phyloP scores from a whole-genome alignment of 495 filamentous ascomycete species.

The Ascobolus immersus region DNA sequence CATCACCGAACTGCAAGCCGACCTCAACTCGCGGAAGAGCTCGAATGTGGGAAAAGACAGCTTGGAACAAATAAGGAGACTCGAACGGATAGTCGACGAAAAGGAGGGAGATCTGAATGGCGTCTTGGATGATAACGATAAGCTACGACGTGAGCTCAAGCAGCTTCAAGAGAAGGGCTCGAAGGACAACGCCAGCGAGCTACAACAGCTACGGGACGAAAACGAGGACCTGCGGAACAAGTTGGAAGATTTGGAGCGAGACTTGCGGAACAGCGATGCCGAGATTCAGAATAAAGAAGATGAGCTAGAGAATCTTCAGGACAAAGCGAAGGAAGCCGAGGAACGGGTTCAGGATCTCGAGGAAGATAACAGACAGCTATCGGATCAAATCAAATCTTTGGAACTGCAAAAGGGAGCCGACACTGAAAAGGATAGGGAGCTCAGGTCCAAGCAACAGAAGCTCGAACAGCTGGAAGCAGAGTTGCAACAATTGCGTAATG shows the following conservation, averaged over 20 bases:
- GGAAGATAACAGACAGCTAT: not conserved
- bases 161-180: constrained; percentile 36
- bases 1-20: constrained; percentile 44
- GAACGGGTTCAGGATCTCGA: constrained; percentile 5
- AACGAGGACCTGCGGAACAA: constrained; percentile 29
- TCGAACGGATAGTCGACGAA: constrained; percentile 27
- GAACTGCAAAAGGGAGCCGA: too few relatives aligned
- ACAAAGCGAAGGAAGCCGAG: not conserved
- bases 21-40: constrained; percentile 34
- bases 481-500: too few relatives aligned
- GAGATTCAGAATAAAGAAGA: constrained; percentile 10
- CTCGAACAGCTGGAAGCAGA: constrained; percentile 1
- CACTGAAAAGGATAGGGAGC: too few relatives aligned
- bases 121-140: constrained; percentile 22
- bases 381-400: too few relatives aligned
- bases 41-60: constrained; percentile 25
- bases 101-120: constrained; percentile 14
- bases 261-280: constrained; percentile 27
- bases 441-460: not conserved
- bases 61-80: constrained; percentile 24
- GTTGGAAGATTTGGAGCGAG: constrained; percentile 34
- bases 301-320: not conserved
- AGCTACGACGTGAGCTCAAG: constrained; percentile 41
- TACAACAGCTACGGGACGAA: constrained; percentile 33
- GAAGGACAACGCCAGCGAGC: constrained; percentile 38